Evolutionary conservation across 1,139 yeast species (phyloP).

Genomic region (Nakaseomyces nivariensis): DNA sequence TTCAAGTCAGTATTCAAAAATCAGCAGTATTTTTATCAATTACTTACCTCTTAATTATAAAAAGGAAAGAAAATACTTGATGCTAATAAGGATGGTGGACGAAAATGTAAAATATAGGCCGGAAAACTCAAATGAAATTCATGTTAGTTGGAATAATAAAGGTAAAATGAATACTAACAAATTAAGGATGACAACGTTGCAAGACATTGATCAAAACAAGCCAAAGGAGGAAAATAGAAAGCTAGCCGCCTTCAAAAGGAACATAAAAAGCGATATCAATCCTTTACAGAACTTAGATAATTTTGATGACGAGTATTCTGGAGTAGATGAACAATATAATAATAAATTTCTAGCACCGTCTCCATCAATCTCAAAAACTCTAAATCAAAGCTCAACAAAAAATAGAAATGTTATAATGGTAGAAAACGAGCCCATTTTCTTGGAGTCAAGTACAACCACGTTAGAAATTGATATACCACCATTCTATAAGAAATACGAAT

Average conservation of each 20-base stretch:
- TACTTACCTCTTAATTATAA: no score
- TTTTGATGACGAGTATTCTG: background rate
- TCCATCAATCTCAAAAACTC: background rate
- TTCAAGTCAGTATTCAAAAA: no score
- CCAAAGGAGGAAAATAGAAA: background rate
- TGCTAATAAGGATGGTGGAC: background rate
- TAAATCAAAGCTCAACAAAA: background rate
- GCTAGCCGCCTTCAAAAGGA: background rate
- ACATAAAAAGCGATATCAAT: background rate
- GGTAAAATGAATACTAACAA: background rate
- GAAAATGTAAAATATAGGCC: background rate
- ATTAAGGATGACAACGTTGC: background rate
- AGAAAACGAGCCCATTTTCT: background rate
- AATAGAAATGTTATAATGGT: background rate
- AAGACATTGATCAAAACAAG: background rate
- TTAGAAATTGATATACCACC: constrained; percentile 8
- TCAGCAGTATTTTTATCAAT: no score
- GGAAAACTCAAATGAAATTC: no score
- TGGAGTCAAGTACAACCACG: background rate
- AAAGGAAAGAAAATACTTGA: no score
- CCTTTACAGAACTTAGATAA: background rate
- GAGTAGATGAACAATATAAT: background rate
- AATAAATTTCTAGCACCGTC: background rate
- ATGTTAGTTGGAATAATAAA: background rate
- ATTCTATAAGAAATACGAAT: constrained; percentile 14